A percentile compares a stretch with the other conserved stretches of the same genome.
Conservation (phyloP, 805 yeast genomes). For the Lachancea kluyveri region DNA sequence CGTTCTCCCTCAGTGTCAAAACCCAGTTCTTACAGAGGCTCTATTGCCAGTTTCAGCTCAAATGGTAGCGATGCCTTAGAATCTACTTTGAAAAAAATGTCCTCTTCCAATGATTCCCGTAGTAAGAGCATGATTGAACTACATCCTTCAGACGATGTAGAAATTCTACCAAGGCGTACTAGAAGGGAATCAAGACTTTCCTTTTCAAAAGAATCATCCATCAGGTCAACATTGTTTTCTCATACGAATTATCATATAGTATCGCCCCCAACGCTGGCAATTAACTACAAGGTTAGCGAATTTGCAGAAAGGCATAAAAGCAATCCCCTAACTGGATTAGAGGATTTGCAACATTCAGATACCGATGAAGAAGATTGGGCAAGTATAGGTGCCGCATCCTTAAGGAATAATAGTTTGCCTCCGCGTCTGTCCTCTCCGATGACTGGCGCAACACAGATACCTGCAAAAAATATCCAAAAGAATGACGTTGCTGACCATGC, state of each 20-base stretch:
- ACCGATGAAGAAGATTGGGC: constrained; percentile 99
- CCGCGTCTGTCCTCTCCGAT: constrained; percentile 8
- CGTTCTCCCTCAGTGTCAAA: constrained; percentile 16
- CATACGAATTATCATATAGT: constrained; percentile 14
- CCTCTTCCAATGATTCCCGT: constrained; percentile 4
- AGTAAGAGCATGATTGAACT: constrained; percentile 5
- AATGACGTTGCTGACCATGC: background rate
- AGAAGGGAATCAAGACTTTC: constrained; percentile 35
- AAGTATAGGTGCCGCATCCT: constrained; percentile 71
- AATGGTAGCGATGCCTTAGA: constrained; percentile 9
- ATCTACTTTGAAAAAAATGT: constrained; percentile 4
- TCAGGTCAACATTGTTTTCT: constrained; percentile 25
- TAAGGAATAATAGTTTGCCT: constrained; percentile 34
- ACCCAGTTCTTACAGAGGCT: constrained; percentile 10
- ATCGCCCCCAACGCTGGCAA: constrained; percentile 9
- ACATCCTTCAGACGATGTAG: constrained; percentile 4
- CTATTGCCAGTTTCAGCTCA: constrained; percentile 4
- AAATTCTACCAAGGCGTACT: constrained; percentile 4
- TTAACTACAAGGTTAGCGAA: too few species aligned
- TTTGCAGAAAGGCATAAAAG: too few species aligned
- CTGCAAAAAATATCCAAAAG: background rate
- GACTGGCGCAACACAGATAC: background rate
- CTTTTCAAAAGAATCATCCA: constrained; percentile 29
- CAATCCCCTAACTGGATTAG: constrained; percentile 33
- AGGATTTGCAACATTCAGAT: constrained; percentile 40